phyloP scores from a whole-genome alignment of 345 rosid species.

The Murraya koenigii region DNA sequence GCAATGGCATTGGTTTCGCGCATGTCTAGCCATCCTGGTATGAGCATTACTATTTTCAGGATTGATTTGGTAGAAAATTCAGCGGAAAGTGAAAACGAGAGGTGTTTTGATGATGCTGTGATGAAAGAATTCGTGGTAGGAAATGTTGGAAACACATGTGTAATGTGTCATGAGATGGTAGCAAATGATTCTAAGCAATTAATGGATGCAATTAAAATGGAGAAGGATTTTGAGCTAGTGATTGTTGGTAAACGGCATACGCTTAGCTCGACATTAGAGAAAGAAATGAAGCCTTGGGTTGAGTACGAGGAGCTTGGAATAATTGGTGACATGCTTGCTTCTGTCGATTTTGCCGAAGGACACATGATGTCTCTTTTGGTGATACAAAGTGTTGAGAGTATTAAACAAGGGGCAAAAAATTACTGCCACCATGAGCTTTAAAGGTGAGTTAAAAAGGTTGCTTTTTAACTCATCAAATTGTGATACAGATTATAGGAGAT shows the following conservation, averaged over 20 bases:
- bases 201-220: conserved; percentile 11
- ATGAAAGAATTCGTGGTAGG: conserved; percentile 12
- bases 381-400: conserved; percentile 18
- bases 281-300: conserved; percentile 26
- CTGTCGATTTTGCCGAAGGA: conserved; percentile 21
- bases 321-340: conserved; percentile 33
- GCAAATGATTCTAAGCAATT: conserved; percentile 9
- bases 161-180: background rate
- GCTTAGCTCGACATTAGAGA: background rate
- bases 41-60: conserved; percentile 17
- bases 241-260: conserved; percentile 25
- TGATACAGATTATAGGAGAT: no score
- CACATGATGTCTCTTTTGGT: conserved; percentile 29
- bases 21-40: conserved; percentile 19
- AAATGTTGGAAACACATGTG: background rate
- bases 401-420: no score
- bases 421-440: no score
- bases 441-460: no score
- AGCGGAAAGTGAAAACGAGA: background rate
- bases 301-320: conserved; percentile 38
- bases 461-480: no score
- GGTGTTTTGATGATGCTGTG: conserved; percentile 14
- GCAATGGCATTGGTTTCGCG: conserved; percentile 30
- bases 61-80: background rate
- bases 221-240: conserved; percentile 22